These are phyloP conservation scores for Vitis riparia DNA, from an alignment of 164 flowering plant genomes.

Conservation along the genomic window DNA sequence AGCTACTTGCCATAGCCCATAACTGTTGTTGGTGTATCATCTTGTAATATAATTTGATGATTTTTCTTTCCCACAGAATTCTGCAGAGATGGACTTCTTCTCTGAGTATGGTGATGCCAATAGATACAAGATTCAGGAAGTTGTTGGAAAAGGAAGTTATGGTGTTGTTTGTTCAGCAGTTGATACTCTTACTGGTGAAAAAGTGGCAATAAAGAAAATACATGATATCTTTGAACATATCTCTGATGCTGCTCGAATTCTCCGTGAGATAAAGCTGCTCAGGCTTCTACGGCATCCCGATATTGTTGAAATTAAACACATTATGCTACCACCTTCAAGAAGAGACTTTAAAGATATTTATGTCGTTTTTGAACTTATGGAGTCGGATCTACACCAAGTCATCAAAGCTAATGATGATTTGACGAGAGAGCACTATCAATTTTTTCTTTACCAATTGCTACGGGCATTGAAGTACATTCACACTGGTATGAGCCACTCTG, in stretches of 20 bases:
- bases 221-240: slow-evolving; percentile 79
- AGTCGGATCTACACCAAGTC: slow-evolving; percentile 92
- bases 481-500: slow-evolving; percentile 51
- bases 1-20: background rate
- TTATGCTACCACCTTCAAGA: slow-evolving; percentile 87
- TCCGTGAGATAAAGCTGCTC: slow-evolving; percentile 90
- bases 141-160: slow-evolving; percentile 80
- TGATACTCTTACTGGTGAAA: slow-evolving; percentile 70
- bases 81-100: slow-evolving; percentile 72
- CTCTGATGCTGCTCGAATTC: slow-evolving; percentile 90
- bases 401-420: slow-evolving; percentile 91
- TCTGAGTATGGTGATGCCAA: slow-evolving; percentile 82
- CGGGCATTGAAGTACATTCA: slow-evolving; percentile 92
- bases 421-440: slow-evolving; percentile 85
- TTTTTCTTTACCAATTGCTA: slow-evolving; percentile 86
- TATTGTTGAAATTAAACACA: slow-evolving; percentile 89
- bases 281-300: slow-evolving; percentile 91
- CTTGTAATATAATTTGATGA: background rate
- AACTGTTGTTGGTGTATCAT: background rate
- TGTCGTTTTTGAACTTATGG: slow-evolving; percentile 97
- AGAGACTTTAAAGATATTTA: slow-evolving; percentile 87
- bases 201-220: slow-evolving; percentile 83
- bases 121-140: slow-evolving; percentile 67
- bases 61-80: slow-evolving; percentile 34
- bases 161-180: slow-evolving; percentile 80